Base-by-base conservation (phyloP, 805 yeast species). In the Candida tibetensis region DNA sequence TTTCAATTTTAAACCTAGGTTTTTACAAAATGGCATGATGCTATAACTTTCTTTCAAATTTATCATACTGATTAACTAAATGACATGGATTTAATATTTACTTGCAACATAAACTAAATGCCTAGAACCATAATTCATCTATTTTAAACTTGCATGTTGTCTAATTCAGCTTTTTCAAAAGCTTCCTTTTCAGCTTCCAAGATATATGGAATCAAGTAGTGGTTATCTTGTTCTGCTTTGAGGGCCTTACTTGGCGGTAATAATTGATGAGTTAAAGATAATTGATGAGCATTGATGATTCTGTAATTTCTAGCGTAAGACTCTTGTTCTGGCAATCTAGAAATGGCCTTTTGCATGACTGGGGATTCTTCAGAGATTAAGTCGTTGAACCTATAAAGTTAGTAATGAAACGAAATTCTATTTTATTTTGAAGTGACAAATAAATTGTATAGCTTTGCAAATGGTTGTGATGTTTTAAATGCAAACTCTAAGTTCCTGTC, bases 131-230 rank as follows among this genome's bases (percentile, higher is more conserved):
- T n/a, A n/a, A n/a, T n/a, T n/a, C n/a, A n/a, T n/a, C n/a, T n/a
- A 12, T n/a, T 25, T 45, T 49, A 52, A 34, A 65, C 66, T 42
- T 64, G 47, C 28, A 87, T 73, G 76, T 86, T 84, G 76, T 93
- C 95, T 59, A 93, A 80, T 59, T 83, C 93, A 46, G 76, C 81
- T 71, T 83, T 88, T 75, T 93, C 99, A 48, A 76, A 73, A 34
- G 81, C 83, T 67, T 87, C 97, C 55, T 86, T 87, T 74, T 93
- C 98, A 45, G 91, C 95, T 74, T 93, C 97, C 58, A 90, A 77
- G 46, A 93, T 72, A 72, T 85, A 85, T 52, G 96, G 97, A 43
- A 85, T 67, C 60, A 93, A 75, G 72, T 89, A 90, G 53, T 85
- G 85, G 41, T 68, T 66, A 64, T 87, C 95, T 46, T 91, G 91